A percentile compares a stretch with the other conserved stretches of the same genome.
These are phyloP conservation scores for Phylloporus arenicola DNA, from an alignment of 768 basidiomycete genomes.

Conservation along the genomic window DNA sequence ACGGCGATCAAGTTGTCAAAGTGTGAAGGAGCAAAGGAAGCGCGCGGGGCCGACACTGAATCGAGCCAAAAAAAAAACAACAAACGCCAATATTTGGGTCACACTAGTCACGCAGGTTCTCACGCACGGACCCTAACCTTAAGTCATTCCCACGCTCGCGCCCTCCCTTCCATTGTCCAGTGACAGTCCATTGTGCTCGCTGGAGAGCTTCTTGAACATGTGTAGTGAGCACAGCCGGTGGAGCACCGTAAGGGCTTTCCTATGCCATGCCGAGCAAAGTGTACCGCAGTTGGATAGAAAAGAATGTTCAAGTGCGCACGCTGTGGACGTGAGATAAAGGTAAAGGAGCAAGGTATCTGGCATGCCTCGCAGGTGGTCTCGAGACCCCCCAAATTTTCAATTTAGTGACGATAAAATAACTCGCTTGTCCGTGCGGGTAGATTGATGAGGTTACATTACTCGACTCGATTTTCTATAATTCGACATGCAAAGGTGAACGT, in stretches of 20 bases:
- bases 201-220: background rate
- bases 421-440: background rate
- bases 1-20: constrained; percentile 44
- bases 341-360: background rate
- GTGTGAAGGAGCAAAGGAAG: constrained; percentile 42
- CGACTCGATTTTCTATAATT: background rate
- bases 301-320: background rate
- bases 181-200: constrained; percentile 3
- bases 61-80: constrained; percentile 35
- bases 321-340: constrained; percentile 1
- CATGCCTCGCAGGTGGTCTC: constrained; percentile 16
- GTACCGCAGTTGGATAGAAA: background rate
- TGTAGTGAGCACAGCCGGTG: too few species aligned
- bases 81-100: constrained; percentile 38
- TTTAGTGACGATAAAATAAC: constrained; percentile 8
- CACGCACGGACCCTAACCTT: constrained; percentile 46
- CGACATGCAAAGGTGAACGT: too few species aligned
- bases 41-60: constrained; percentile 42
- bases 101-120: constrained; percentile 29
- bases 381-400: constrained; percentile 21
- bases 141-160: constrained; percentile 29
- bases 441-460: background rate
- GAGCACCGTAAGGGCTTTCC: background rate
- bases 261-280: background rate
- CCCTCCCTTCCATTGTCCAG: constrained; percentile 17